phyloP scores from a whole-genome alignment of 225 moss, liverwort and hornwort species.

The Polytrichum formosum region DNA sequence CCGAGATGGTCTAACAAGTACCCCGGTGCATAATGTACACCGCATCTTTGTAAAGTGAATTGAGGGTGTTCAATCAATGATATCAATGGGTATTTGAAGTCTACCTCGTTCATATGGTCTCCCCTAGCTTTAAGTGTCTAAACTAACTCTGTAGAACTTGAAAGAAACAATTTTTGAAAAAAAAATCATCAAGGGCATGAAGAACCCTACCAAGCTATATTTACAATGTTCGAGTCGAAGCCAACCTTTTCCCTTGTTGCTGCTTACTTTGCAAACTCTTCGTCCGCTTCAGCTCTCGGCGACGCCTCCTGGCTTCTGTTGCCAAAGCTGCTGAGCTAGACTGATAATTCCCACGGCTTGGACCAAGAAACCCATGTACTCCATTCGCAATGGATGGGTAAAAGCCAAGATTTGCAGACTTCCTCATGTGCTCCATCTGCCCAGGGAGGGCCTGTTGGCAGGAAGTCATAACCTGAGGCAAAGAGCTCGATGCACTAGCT shows the following conservation, averaged over 20 bases:
- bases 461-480: conserved; percentile 21
- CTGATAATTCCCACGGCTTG: conserved; percentile 24
- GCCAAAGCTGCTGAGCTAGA: conserved; percentile 48
- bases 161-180: not conserved
- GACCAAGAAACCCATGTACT: conserved; percentile 48
- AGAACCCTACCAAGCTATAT: conserved; percentile 7
- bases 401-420: conserved; percentile 23
- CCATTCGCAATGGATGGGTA: conserved; percentile 45
- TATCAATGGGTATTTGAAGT: conserved; percentile 50
- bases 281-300: conserved; percentile 50
- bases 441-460: conserved; percentile 8
- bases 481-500: conserved; percentile 20
- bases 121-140: conserved; percentile 39
- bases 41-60: conserved; percentile 41
- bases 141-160: conserved; percentile 38
- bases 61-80: conserved; percentile 42
- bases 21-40: conserved; percentile 59
- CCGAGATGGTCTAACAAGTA: conserved; percentile 30
- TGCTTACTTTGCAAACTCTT: conserved; percentile 53
- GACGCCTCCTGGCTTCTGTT: conserved; percentile 53
- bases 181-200: not conserved
- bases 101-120: conserved; percentile 46
- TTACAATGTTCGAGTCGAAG: conserved; percentile 47
- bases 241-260: conserved; percentile 45
- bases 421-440: conserved; percentile 21